Evolutionary conservation across 2,329 filamentous ascomycete genomes (phyloP).

Genomic region (Claviceps lovelessii): DNA sequence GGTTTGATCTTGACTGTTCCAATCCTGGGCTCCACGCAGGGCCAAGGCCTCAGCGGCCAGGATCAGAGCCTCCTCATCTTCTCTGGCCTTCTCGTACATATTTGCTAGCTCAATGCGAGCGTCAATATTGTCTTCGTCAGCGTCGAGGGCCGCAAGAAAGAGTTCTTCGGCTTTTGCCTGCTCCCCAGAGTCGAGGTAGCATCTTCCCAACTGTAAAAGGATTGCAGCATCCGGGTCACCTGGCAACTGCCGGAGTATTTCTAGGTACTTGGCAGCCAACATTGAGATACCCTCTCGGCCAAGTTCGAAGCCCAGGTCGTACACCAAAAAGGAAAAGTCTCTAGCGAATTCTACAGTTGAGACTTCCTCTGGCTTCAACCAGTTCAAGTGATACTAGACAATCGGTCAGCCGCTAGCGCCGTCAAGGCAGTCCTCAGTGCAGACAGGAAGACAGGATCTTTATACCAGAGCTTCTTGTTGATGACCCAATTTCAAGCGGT

Average conservation of each 20-base stretch:
- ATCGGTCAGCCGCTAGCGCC: neutral
- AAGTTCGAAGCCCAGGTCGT: conserved; percentile 44
- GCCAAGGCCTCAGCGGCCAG: conserved; percentile 62
- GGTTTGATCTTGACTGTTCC: neutral
- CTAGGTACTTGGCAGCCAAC: conserved; percentile 40
- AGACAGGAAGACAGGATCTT: conserved; percentile 5
- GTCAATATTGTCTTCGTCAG: conserved; percentile 57
- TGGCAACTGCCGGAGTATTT: conserved; percentile 35
- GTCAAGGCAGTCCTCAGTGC: neutral
- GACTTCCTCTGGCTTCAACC: conserved; percentile 51
- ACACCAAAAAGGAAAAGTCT: conserved; percentile 66
- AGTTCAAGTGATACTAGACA: conserved; percentile 47
- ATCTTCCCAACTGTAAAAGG: conserved; percentile 46
- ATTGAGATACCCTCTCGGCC: conserved; percentile 13
- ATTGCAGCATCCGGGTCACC: conserved; percentile 37
- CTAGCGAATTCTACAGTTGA: conserved; percentile 32
- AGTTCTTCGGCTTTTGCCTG: conserved; percentile 60
- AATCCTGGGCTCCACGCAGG: conserved; percentile 36
- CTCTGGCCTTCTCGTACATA: conserved; percentile 63
- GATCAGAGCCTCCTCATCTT: conserved; percentile 62
- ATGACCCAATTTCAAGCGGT: conserved; percentile 58
- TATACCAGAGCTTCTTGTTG: conserved; percentile 61
- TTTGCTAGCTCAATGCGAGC: conserved; percentile 68
- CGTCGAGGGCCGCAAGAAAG: conserved; percentile 59
- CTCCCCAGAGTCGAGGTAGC: conserved; percentile 50